These are phyloP conservation scores for Metarhizium sp. DNA, from an alignment of 2,329 filamentous ascomycete genomes.

Conservation along the genomic window DNA sequence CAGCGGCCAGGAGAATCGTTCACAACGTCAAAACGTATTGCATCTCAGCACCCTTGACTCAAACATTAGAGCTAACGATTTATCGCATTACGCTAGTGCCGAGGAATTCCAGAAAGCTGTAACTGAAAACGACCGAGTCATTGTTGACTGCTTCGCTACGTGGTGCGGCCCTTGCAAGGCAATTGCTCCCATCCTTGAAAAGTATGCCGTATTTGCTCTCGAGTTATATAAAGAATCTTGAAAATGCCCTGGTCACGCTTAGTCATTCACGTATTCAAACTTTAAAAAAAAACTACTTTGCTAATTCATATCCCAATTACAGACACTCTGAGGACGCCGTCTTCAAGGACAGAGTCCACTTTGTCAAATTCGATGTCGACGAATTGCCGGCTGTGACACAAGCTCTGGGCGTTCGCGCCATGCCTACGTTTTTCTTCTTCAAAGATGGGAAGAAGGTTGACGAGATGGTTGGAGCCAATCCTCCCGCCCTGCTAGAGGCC, in stretches of 20 bases:
- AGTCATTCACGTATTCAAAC: not conserved
- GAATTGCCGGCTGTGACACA: slow-evolving; percentile 63
- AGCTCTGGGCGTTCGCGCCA: slow-evolving; percentile 73
- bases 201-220: slow-evolving; percentile 8
- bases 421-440: slow-evolving; percentile 86
- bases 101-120: slow-evolving; percentile 48
- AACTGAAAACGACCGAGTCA: slow-evolving; percentile 44
- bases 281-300: not conserved
- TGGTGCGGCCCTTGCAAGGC: slow-evolving; percentile 95
- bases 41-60: not conserved
- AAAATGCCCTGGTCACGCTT: not conserved
- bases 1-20: slow-evolving; percentile 33
- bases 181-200: slow-evolving; percentile 61
- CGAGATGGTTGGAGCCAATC: slow-evolving; percentile 74
- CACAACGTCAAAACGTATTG: slow-evolving; percentile 31
- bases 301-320: not conserved
- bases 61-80: not conserved
- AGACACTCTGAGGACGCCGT: slow-evolving; percentile 27
- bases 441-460: slow-evolving; percentile 63
- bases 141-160: slow-evolving; percentile 79
- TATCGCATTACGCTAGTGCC: slow-evolving; percentile 32
- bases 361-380: slow-evolving; percentile 89
- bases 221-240: not conserved
- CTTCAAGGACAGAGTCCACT: slow-evolving; percentile 53
- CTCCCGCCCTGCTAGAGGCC: slow-evolving; percentile 41